Percentiles rank a stretch among this genome's conserved stretches.
Conservation (phyloP, 495 filamentous ascomycete species). For the Bryoglossum gracile region DNA sequence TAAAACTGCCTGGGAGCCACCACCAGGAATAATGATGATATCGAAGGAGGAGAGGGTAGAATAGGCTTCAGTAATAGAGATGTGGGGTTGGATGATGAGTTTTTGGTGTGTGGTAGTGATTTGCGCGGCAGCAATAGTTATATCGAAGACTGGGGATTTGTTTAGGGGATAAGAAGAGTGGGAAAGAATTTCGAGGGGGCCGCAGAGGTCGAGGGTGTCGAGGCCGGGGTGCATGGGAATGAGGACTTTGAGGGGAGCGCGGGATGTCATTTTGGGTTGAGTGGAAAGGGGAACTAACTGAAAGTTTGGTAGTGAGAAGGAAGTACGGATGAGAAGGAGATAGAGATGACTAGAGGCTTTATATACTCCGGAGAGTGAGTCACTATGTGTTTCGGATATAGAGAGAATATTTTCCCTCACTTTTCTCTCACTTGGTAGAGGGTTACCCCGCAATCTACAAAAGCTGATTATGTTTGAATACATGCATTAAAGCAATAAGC, state of each 20-base stretch:
- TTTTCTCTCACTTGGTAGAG: too few relatives aligned
- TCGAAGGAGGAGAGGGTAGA: slow-evolving; percentile 58
- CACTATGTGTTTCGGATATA: too few relatives aligned
- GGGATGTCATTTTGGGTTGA: slow-evolving; percentile 3
- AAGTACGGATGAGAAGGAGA: too few relatives aligned
- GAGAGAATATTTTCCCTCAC: too few relatives aligned
- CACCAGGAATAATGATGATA: slow-evolving; percentile 62
- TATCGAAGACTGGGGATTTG: slow-evolving; percentile 50
- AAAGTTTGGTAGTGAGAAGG: too few relatives aligned
- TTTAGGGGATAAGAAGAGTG: slow-evolving; percentile 19
- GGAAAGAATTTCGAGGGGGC: slow-evolving; percentile 58
- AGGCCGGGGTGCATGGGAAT: slow-evolving; percentile 27
- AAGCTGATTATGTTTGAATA: too few relatives aligned
- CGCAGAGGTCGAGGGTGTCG: slow-evolving; percentile 56
- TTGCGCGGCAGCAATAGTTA: slow-evolving; percentile 50
- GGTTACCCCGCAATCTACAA: too few relatives aligned
- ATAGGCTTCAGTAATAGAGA: slow-evolving; percentile 55
- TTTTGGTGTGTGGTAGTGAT: slow-evolving; percentile 59
- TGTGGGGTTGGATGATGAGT: slow-evolving; percentile 63
- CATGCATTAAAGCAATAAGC: too few relatives aligned
- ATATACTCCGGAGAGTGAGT: too few relatives aligned
- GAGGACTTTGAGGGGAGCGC: slow-evolving; percentile 17
- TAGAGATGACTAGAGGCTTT: too few relatives aligned
- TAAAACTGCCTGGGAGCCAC: slow-evolving; percentile 42
- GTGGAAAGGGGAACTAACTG: too few relatives aligned